Evolutionary conservation across 1,284 basidiomycete species (phyloP).

Genomic region (Hemileia vastatrix): DNA sequence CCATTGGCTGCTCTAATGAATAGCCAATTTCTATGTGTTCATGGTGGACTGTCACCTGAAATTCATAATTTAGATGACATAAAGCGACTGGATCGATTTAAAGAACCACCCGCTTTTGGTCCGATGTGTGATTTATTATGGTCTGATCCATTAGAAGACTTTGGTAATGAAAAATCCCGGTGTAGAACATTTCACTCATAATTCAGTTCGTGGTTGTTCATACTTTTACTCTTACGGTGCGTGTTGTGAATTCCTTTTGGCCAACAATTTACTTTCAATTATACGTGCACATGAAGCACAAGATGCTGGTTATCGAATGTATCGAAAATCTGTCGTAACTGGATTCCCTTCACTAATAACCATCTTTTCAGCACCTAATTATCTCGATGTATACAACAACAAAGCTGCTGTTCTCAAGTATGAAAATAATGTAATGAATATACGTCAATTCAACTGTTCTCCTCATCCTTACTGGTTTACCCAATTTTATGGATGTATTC

Average conservation of each 20-base stretch:
- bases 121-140: conserved; percentile 43
- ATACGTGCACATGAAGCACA: conserved; percentile 44
- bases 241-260: conserved; percentile 42
- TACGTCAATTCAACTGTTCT: conserved; percentile 44
- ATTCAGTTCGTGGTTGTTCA: conserved; percentile 43
- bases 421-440: conserved; percentile 45
- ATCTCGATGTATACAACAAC: conserved; percentile 45
- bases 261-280: conserved; percentile 43
- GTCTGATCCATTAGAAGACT: conserved; percentile 44
- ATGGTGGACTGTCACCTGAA: too few species aligned
- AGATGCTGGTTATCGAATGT: conserved; percentile 40
- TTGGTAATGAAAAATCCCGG: conserved; percentile 41
- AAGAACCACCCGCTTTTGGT: conserved; percentile 43
- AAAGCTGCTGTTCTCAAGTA: conserved; percentile 45
- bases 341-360: too few species aligned
- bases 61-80: too few species aligned
- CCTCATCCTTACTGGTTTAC: conserved; percentile 44
- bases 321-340: too few species aligned
- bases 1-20: conserved; percentile 95
- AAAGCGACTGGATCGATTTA: conserved; percentile 40
- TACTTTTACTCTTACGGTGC: conserved; percentile 42
- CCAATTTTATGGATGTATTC: conserved; percentile 45
- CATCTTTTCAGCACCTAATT: too few species aligned
- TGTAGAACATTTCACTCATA: conserved; percentile 44
- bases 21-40: too few species aligned